Evolutionary conservation across 805 yeast genomes (phyloP), one percentile per base, ranked within the genome.

Genomic region (Candida ortonii): DNA sequence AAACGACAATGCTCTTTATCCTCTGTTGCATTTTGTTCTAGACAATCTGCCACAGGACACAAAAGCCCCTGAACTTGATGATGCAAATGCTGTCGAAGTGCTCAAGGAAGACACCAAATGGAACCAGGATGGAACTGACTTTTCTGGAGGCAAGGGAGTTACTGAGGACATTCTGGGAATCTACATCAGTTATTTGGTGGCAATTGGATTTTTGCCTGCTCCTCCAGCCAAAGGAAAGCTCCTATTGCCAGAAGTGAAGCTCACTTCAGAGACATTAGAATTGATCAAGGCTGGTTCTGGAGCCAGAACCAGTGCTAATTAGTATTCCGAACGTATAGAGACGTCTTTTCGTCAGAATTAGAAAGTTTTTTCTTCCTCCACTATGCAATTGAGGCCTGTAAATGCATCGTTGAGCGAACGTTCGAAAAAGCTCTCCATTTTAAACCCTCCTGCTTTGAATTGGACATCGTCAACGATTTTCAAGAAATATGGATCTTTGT

Each of bases 51-150:
- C 97, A 6, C 82, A 80, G 43, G 81, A 80, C 57, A 84, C 97
- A 20, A 84, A 80, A 61, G 97, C 98, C 8, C 97, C 98, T 2
- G 97, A 90, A 61, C 71, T 93, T 45, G 96, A 89, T 53, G 98
- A 94, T 49, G 34, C 70, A 4, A 89, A 93, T 57, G 85, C 97
- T 1, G 73, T 69, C n/a, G 57, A 58, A n/a, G 72, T 89, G 0
- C 73, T 93, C 55, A 65, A 62, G 38, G 67, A 60, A 16, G 96
- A 87, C 55, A 61, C 67, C 5, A 52, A 52, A 20, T 75, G 78
- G 76, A 58, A 54, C 19, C 17, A 43, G 14, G 50, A 52, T 26
- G 86, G 84, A 10, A 69, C 62, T 30, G 95, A 87, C 52, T 65
- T 59, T 19, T 73, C 87, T 29, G 58, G 61, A 1, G 97, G 96